Evolutionary conservation across 768 basidiomycete species (phyloP), one percentile per base, ranked within the genome.

Genomic region (Boletellus sp.): DNA sequence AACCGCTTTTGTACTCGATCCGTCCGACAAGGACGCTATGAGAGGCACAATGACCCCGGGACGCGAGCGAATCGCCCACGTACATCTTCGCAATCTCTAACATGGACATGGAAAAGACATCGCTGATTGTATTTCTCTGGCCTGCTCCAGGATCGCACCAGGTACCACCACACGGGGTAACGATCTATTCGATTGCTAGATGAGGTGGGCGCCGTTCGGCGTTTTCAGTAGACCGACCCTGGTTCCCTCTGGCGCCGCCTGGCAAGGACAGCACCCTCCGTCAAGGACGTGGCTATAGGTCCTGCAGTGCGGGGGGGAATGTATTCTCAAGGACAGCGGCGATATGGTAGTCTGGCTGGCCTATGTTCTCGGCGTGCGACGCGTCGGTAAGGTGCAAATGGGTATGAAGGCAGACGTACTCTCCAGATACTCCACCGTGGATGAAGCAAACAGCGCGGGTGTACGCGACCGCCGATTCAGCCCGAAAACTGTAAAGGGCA

Each of bases 91-190:
- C 4, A 23, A 35, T 0, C 34, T 32, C 19, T 6, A 24, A 34
- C 1, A 2, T 0, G 1, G 38, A 15, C 9, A 42, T 0, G 7
- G 35, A 9, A 13, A 53, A 2, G 6, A 48, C 12, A 33, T 63
- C 58, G 2, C 19, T 22, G 17, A 1, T 39, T 5, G 8, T 23
- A 3, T 34, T 38, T 16, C 35, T 45, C 41, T 39, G 40, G 45
- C 42, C 3, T 48, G 13, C 7, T 6, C 13, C 4, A 16, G 52
- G 9, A 41, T 41, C 4, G 42, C 16, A 3, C 1, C 6, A 0
- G 86, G 86, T 0, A 79, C 68, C 53, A 89, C 66, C 53, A 85
- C 80, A 0, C 67, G 62, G 38, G 80, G 79, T 32, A 85, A 68
- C 4, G 70, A 68, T 39, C 69, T 38, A 60, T 16, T 79, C 19